Evolutionary conservation across 345 rosid species (phyloP).

Genomic region (Clausena lansium): DNA sequence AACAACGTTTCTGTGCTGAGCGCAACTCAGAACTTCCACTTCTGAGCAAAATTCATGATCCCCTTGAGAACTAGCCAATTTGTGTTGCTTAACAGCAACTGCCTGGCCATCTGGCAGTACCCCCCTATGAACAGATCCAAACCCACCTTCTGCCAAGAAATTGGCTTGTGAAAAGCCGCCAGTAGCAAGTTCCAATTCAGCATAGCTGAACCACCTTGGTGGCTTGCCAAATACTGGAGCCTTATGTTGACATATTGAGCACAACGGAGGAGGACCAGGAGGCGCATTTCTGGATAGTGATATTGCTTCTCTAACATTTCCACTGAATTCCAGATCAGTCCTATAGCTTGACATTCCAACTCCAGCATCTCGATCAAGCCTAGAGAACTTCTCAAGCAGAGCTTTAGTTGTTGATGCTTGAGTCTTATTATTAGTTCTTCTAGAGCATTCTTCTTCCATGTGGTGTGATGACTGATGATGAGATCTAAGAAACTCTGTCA

Average conservation of each 20-base stretch:
- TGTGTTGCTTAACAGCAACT: slow-evolving; percentile 98
- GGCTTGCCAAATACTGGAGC: slow-evolving; percentile 98
- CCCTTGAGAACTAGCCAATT: slow-evolving; percentile 97
- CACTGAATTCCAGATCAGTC: slow-evolving; percentile 58
- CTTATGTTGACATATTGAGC: slow-evolving; percentile 97
- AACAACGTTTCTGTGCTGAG: slow-evolving; percentile 97
- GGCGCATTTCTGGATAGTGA: slow-evolving; percentile 82
- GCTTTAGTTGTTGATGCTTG: slow-evolving; percentile 54
- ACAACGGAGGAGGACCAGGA: slow-evolving; percentile 92
- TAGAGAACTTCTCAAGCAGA: slow-evolving; percentile 63
- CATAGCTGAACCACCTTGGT: slow-evolving; percentile 89
- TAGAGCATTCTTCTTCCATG: slow-evolving; percentile 50
- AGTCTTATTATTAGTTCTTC: slow-evolving; percentile 39
- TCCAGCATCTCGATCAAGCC: slow-evolving; percentile 58
- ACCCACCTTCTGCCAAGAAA: slow-evolving; percentile 99
- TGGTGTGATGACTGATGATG: slow-evolving; percentile 50
- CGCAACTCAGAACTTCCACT: slow-evolving; percentile 98
- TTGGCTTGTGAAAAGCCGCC: slow-evolving; percentile 97
- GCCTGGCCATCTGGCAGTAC: slow-evolving; percentile 96
- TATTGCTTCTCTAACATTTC: slow-evolving; percentile 82
- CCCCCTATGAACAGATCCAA: slow-evolving; percentile 98
- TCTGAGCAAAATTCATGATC: slow-evolving; percentile 98
- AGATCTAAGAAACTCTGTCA: slow-evolving; percentile 55
- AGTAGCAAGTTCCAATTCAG: slow-evolving; percentile 96
- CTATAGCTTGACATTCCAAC: slow-evolving; percentile 49